Evolutionary conservation across 257 asterid species (phyloP).

Genomic region (Solanum sejunctum): DNA sequence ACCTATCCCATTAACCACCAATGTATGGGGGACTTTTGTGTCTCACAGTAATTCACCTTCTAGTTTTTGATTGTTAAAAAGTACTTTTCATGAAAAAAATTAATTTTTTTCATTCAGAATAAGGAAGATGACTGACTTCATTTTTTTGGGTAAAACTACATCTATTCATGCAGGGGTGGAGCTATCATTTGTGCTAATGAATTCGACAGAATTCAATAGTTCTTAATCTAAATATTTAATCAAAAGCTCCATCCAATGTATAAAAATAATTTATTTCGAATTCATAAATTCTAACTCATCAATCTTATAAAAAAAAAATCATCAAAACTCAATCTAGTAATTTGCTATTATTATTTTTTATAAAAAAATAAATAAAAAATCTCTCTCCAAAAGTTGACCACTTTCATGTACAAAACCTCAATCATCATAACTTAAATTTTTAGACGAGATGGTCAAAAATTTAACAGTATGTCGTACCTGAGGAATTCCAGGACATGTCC

Average conservation of each 20-base stretch:
- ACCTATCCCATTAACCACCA: too few species aligned
- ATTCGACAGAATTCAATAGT: fast-evolving
- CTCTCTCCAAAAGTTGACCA: not conserved
- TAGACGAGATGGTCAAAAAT: fast-evolving
- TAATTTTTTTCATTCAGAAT: not conserved
- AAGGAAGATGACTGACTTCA: not conserved
- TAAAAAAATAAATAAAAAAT: not conserved
- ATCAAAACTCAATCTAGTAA: not conserved
- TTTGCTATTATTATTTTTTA: not conserved
- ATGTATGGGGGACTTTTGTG: too few species aligned
- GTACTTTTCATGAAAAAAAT: too few species aligned
- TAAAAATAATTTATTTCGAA: not conserved
- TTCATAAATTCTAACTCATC: not conserved
- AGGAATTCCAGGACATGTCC: slow-evolving; percentile 20
- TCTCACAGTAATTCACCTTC: not conserved
- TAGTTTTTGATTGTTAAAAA: too few species aligned
- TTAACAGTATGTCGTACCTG: not conserved
- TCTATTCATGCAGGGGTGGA: too few species aligned
- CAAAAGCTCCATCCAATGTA: not conserved
- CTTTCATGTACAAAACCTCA: not conserved
- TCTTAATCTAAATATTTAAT: not conserved
- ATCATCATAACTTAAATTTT: not conserved
- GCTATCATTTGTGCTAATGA: not conserved
- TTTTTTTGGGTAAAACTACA: not conserved
- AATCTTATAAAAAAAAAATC: not conserved